Evolutionary conservation across 441 rosid genomes (phyloP).

Genomic region (Erodium chrysanthum): DNA sequence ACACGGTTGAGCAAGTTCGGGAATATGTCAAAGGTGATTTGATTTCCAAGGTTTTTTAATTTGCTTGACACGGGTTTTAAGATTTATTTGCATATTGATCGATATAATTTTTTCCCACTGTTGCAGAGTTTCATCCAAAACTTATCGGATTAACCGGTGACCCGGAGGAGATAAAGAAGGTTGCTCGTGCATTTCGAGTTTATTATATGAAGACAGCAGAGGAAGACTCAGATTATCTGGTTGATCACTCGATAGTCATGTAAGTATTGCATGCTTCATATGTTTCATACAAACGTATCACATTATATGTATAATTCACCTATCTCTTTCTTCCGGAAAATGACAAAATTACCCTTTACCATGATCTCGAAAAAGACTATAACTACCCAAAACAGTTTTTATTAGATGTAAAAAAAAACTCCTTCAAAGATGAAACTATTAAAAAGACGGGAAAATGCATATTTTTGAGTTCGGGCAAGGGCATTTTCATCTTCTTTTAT

Average conservation of each 20-base stretch:
- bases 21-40: slow-evolving; percentile 74
- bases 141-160: slow-evolving; percentile 75
- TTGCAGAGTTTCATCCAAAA: slow-evolving; percentile 77
- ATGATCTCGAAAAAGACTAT: too few species aligned
- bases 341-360: too few species aligned
- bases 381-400: too few species aligned
- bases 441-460: too few species aligned
- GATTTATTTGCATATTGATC: background rate
- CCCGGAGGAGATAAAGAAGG: slow-evolving; percentile 60
- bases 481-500: too few species aligned
- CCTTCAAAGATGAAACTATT: too few species aligned
- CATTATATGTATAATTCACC: too few species aligned
- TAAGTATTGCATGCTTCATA: slow-evolving; percentile 26
- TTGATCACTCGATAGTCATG: slow-evolving; percentile 96
- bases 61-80: background rate
- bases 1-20: slow-evolving; percentile 73
- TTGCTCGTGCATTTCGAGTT: slow-evolving; percentile 84
- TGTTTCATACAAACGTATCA: background rate
- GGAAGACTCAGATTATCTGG: slow-evolving; percentile 94
- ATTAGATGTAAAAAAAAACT: too few species aligned
- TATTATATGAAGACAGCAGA: slow-evolving; percentile 91
- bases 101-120: slow-evolving; percentile 1
- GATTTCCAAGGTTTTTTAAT: background rate
- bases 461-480: too few species aligned
- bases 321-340: too few species aligned